Base-by-base conservation (phyloP, 1,284 basidiomycete species). In the Marasmius oreades region DNA sequence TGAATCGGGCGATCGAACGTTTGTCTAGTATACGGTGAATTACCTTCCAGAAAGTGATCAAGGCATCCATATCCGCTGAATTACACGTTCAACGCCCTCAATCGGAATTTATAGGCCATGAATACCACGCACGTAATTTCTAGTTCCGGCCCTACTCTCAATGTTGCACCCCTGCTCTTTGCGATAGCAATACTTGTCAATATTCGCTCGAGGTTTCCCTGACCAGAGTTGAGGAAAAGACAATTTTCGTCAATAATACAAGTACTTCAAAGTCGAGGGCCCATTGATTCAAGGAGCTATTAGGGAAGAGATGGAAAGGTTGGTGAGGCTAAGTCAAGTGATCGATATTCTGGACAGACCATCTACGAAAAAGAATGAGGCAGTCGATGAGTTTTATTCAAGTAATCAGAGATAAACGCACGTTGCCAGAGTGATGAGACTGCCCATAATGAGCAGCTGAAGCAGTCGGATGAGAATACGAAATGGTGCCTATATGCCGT, bases 71-170 rank as follows among this genome's bases (percentile, higher is more conserved):
- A 97, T 4, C 95, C 95, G 24, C 92, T 94, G 26, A 42, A 18
- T 47, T 20, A n/a, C 20, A 58, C 31, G 12, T 24, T 31, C 54
- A 44, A 26, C 24, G 7, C 14, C 14, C 16, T 33, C 5, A 42
- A 3, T 34, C 28, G 28, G 10, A 10, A 31, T 22, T 11, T 6
- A 14, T 2, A 52, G 2, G 2, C 16, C 7, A 50, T 24, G 24
- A 18, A 23, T 20, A 23, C 23, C 14, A 77, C 89, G 53, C 64
- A 94, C 90, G 95, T 90, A 62, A 99, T 93, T 73, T 99, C 97
- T n/a, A 99, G 80, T 71, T 98, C 96, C 18, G 97, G 97, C 1
- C 97, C 97, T n/a, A 99, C 95, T 66, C 97, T 81, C 28, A 99
- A 74, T 2, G 87, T 92, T 6, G 95, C 95, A n/a, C 95, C 94